Conservation (phyloP, 202 grass and related monocot species). For the Schoenoplectus tabernaemontani region DNA sequence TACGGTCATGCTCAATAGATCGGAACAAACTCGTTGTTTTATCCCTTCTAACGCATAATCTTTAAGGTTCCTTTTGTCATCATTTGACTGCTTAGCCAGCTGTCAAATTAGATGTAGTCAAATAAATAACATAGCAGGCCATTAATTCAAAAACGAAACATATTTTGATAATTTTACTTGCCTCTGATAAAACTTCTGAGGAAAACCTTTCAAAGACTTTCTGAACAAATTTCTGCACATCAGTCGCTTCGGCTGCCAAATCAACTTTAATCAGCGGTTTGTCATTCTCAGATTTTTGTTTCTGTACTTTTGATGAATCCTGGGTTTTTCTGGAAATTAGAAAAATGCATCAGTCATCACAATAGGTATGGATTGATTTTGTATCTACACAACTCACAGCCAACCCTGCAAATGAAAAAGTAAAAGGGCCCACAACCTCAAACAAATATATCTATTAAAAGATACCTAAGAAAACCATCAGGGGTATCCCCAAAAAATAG, state of each 20-base stretch:
- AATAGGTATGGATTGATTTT: neutral
- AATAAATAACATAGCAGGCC: neutral
- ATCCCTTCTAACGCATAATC: conserved; percentile 35
- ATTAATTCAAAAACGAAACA: neutral
- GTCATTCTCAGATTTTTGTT: conserved; percentile 24
- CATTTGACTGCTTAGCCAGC: conserved; percentile 57
- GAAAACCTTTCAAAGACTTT: conserved; percentile 62
- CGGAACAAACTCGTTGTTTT: conserved; percentile 31
- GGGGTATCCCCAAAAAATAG: too few species aligned
- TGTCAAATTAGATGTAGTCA: conserved; percentile 33
- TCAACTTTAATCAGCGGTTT: conserved; percentile 36
- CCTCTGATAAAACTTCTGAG: conserved; percentile 48
- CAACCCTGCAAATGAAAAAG: too few species aligned
- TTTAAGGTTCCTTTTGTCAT: conserved; percentile 33
- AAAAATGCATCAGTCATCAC: conserved; percentile 5
- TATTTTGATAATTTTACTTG: conserved; percentile 27
- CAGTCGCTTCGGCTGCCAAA: conserved; percentile 20
- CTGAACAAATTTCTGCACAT: conserved; percentile 54
- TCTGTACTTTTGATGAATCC: conserved; percentile 33
- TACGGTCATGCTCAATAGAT: conserved; percentile 52
- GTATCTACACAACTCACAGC: neutral
- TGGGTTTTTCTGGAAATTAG: conserved; percentile 35
- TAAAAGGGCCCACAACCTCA: too few species aligned
- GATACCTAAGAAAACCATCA: too few species aligned
- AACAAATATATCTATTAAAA: too few species aligned